Percentiles rank a stretch among this genome's conserved stretches.
These are phyloP conservation scores for Aspergillus niger DNA, from an alignment of 2,329 filamentous ascomycete species.

Conservation along the genomic window DNA sequence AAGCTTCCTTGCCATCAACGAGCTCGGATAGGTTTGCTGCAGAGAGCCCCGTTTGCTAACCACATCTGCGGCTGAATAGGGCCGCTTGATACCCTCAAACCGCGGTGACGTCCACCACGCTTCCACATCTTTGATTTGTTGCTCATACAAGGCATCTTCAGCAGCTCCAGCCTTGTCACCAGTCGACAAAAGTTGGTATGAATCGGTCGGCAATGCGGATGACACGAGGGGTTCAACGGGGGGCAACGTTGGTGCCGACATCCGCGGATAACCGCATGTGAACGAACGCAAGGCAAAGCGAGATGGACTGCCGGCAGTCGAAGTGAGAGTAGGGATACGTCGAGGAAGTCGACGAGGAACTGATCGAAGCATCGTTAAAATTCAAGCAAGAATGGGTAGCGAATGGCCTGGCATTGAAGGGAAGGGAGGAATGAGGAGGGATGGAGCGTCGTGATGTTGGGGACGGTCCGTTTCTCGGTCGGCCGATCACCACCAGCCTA, in stretches of 20 bases:
- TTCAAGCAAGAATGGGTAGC: not conserved
- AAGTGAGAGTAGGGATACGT: slow-evolving; percentile 26
- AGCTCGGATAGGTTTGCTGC: slow-evolving; percentile 86
- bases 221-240: slow-evolving; percentile 64
- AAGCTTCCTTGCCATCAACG: slow-evolving; percentile 90
- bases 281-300: slow-evolving; percentile 36
- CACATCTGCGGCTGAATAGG: slow-evolving; percentile 86
- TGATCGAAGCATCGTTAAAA: slow-evolving; percentile 38
- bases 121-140: slow-evolving; percentile 81
- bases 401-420: not conserved
- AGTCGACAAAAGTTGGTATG: slow-evolving; percentile 83
- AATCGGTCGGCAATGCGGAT: slow-evolving; percentile 65
- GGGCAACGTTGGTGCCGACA: slow-evolving; percentile 55
- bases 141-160: slow-evolving; percentile 82
- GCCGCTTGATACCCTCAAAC: slow-evolving; percentile 85
- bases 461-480: not conserved
- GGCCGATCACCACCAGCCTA: not conserved
- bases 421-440: not conserved
- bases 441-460: not conserved
- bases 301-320: slow-evolving; percentile 25
- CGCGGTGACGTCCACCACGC: slow-evolving; percentile 87
- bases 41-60: slow-evolving; percentile 90
- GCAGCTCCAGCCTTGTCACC: slow-evolving; percentile 73
- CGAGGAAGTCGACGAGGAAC: slow-evolving; percentile 40
- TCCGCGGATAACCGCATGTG: slow-evolving; percentile 46